Conservation (phyloP, 2,329 filamentous ascomycete species). For the Ceratocystis albifundus region DNA sequence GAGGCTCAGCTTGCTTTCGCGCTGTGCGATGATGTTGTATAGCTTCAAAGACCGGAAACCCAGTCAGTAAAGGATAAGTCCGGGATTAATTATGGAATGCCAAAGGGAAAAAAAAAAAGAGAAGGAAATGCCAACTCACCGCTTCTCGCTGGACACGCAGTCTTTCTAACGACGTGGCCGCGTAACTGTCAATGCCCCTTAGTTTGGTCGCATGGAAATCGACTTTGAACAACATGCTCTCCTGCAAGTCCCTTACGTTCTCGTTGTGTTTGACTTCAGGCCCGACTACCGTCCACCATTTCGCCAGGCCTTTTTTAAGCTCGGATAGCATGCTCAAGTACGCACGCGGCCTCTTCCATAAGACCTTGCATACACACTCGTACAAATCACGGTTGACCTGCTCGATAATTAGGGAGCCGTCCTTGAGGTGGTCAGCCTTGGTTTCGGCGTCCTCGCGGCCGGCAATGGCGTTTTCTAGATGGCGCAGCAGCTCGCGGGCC, state of each 20-base stretch:
- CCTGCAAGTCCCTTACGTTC: conserved; percentile 32
- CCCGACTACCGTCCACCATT: conserved; percentile 31
- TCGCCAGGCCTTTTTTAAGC: conserved; percentile 39
- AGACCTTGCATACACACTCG: conserved; percentile 50
- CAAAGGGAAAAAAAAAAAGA: neutral
- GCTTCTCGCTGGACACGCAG: conserved; percentile 51
- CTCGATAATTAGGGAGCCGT: conserved; percentile 43
- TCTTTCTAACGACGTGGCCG: conserved; percentile 49
- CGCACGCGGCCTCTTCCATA: conserved; percentile 52
- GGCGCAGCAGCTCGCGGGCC: conserved; percentile 50
- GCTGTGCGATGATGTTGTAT: conserved; percentile 55
- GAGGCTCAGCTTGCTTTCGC: conserved; percentile 52
- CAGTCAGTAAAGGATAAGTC: neutral
- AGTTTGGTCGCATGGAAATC: conserved; percentile 52
- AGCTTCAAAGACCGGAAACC: conserved; percentile 33
- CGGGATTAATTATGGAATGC: neutral
- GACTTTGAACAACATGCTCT: conserved; percentile 42
- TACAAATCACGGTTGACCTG: conserved; percentile 50
- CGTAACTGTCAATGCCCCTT: conserved; percentile 51
- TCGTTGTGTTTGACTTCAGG: conserved; percentile 25
- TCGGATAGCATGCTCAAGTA: conserved; percentile 44
- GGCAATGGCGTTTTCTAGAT: conserved; percentile 49
- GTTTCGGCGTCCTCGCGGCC: conserved; percentile 49
- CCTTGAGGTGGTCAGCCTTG: conserved; percentile 43
- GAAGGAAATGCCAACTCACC: conserved; percentile 32